Evolutionary conservation across 176 grass and related monocot species (phyloP), one percentile per base, ranked within the genome.

Genomic region (Musa schizocarpa): DNA sequence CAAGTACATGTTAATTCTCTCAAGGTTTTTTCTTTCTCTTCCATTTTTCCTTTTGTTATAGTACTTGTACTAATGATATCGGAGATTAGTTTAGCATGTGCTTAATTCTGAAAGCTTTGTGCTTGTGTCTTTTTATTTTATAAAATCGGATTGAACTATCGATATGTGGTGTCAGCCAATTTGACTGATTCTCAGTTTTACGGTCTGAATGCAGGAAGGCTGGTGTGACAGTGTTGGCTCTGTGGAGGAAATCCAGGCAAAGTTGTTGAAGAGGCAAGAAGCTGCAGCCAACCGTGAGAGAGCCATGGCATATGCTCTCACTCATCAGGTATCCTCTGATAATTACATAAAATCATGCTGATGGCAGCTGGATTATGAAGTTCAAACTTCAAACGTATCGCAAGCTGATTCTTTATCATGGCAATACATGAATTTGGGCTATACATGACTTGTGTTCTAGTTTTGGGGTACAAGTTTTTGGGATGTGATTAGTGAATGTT

Each of bases 221-320:
- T 98, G 94, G 94, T 98, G 94, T 82, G 94, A 98, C 75, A 93
- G 72, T 79, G 87, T 88, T 25, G 90, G 90, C n/a, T 98, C 94
- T 13, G 90, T 93, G 54, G 94, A 98, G 77, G 87, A 98, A 78
- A 98, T 98, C 64, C 90, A 98, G 80, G 65, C 76, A 50, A 98
- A 98, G 81, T 75, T 98, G 74, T 70, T 98, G 23, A 98, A 98
- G 82, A 89, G 94, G 61, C 88, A 98, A 86, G 86, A 98, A 86
- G 94, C 94, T 73, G 94, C 90, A 72, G 95, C 84, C 23, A 98
- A 91, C 50, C 88, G 90, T 54, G 95, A 98, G 73, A 75, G 95
- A 82, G 95, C 95, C 58, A 98, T 98, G 85, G 88, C 90, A 25
- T 98, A 98, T 80, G 95, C 95, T 83, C 85, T 98, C 81, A 87